Percentiles rank a stretch among this genome's conserved stretches.
phyloP scores from a whole-genome alignment of 176 grass and related monocot species.

The Carex pumila region DNA sequence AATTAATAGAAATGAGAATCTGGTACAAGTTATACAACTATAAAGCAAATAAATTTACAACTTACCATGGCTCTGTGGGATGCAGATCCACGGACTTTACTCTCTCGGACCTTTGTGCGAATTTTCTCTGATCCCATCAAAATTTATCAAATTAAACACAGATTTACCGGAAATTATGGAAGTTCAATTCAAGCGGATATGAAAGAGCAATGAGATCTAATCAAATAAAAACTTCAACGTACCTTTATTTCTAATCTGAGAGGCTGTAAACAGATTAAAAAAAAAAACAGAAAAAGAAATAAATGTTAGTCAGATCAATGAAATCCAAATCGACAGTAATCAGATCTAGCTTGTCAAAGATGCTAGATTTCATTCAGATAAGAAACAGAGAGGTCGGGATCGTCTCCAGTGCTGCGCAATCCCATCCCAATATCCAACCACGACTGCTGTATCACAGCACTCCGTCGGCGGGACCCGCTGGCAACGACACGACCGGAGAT shows the following conservation, averaged over 20 bases:
- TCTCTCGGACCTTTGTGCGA: constrained; percentile 85
- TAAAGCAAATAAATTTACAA: constrained; percentile 16
- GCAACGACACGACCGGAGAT: not conserved
- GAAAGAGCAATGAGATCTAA: constrained; percentile 24
- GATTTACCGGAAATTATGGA: constrained; percentile 5
- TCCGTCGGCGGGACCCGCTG: constrained; percentile 4
- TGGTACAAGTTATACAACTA: not conserved
- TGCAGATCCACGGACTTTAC: constrained; percentile 99
- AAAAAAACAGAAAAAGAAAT: constrained; percentile 24
- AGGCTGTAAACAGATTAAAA: constrained; percentile 44
- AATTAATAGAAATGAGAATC: not conserved
- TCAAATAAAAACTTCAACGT: constrained; percentile 18
- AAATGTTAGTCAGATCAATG: constrained; percentile 10
- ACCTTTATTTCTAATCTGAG: constrained; percentile 99
- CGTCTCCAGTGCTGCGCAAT: not conserved
- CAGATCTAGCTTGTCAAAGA: constrained; percentile 51
- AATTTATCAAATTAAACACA: constrained; percentile 16
- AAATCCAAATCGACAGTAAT: constrained; percentile 27
- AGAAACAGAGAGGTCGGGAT: not conserved
- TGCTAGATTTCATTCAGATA: not conserved
- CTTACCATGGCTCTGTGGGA: constrained; percentile 95
- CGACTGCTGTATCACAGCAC: not conserved
- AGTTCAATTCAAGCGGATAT: not conserved
- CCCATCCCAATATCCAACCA: not conserved
- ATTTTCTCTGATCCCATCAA: constrained; percentile 75